Conservation (phyloP, 2,329 filamentous ascomycete species). For the Trichoderma breve region DNA sequence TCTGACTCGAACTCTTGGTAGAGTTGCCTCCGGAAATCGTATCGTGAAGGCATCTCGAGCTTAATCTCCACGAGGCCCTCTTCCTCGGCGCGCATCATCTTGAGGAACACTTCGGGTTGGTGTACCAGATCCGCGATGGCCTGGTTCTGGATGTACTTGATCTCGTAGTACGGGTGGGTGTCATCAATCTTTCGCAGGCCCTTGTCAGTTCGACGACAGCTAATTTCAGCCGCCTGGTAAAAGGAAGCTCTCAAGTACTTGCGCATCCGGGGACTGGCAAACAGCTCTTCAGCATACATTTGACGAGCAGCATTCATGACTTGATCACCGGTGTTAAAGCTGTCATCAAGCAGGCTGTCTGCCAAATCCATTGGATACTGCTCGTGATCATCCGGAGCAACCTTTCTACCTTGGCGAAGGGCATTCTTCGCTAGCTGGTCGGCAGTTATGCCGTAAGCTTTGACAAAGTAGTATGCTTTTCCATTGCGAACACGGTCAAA, state of each 20-base stretch:
- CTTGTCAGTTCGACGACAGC: constrained; percentile 90
- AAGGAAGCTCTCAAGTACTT: constrained; percentile 80
- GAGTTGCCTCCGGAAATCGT: constrained; percentile 72
- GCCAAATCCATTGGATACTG: constrained; percentile 83
- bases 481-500: constrained; percentile 83
- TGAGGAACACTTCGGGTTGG: constrained; percentile 85
- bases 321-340: constrained; percentile 72
- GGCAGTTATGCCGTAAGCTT: constrained; percentile 84
- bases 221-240: constrained; percentile 79
- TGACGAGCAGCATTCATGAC: constrained; percentile 77
- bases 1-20: constrained; percentile 87
- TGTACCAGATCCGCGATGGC: constrained; percentile 77
- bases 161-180: constrained; percentile 92
- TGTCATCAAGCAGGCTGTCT: constrained; percentile 69
- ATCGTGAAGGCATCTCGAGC: constrained; percentile 72
- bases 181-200: constrained; percentile 91
- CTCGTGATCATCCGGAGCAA: constrained; percentile 79
- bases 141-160: constrained; percentile 93
- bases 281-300: constrained; percentile 89
- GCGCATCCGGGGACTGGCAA: constrained; percentile 82
- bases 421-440: constrained; percentile 87
- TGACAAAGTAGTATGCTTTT: constrained; percentile 77
- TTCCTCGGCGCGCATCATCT: constrained; percentile 96
- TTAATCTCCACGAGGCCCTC: constrained; percentile 88
- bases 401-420: constrained; percentile 71